Conservation (phyloP, 1,139 yeast species). For the Eremothecium coryli region DNA sequence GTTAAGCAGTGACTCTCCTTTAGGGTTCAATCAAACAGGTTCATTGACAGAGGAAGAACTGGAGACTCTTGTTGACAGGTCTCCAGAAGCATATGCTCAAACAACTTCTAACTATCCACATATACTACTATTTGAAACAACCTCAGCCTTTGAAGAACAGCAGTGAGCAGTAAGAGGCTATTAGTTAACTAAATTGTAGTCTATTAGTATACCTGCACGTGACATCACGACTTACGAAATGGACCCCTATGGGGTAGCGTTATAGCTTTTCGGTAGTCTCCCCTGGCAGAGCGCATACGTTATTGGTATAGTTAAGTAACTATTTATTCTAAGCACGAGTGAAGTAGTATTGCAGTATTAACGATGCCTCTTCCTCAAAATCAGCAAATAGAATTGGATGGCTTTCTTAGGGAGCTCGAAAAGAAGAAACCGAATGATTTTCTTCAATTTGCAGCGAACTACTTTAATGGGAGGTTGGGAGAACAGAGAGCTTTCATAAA, state of each 20-base stretch:
- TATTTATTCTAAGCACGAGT: no score
- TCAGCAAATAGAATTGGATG: constrained; percentile 48
- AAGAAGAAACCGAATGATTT: constrained; percentile 59
- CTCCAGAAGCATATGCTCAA: constrained; percentile 37
- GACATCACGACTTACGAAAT: no score
- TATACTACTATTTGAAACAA: constrained; percentile 27
- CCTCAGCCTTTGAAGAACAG: constrained; percentile 16
- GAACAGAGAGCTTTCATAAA: constrained; percentile 50
- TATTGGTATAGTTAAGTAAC: no score
- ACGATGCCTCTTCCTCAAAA: constrained; percentile 33
- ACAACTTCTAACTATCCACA: constrained; percentile 22
- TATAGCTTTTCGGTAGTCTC: no score
- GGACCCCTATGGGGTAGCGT: no score
- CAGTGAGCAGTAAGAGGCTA: neutral
- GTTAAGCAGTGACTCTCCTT: constrained; percentile 26
- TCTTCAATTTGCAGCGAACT: constrained; percentile 66
- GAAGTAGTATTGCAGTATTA: neutral
- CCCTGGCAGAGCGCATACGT: no score
- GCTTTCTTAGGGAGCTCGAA: constrained; percentile 52
- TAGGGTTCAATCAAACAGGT: constrained; percentile 20
- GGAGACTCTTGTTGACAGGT: constrained; percentile 46
- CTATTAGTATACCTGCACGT: neutral
- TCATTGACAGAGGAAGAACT: constrained; percentile 37
- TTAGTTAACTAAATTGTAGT: neutral
- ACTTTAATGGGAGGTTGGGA: constrained; percentile 53